These are phyloP conservation scores for Tritrichomonas musculus DNA, from an alignment of 208 protist genomes.

Conservation along the genomic window DNA sequence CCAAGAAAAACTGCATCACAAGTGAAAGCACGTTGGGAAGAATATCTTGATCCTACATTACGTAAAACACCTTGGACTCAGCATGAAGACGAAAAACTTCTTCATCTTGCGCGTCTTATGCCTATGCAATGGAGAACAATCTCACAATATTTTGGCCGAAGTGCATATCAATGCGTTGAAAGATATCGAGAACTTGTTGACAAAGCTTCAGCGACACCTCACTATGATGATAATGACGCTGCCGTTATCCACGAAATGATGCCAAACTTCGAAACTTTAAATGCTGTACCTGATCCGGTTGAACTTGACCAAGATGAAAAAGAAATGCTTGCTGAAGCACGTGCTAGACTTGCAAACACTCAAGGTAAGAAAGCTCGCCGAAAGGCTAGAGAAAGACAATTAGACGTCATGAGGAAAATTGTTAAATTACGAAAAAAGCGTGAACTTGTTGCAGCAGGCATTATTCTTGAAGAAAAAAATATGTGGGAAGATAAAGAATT, in stretches of 20 bases:
- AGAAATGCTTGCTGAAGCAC: slow-evolving; percentile 86
- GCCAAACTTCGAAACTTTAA: slow-evolving; percentile 83
- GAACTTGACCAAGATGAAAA: slow-evolving; percentile 94
- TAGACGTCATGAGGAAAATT: slow-evolving; percentile 89
- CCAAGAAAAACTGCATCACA: slow-evolving; percentile 93
- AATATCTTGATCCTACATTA: slow-evolving; percentile 97
- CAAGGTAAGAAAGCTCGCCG: slow-evolving; percentile 77
- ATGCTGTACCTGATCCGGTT: slow-evolving; percentile 86
- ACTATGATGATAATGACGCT: not conserved
- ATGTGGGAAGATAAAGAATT: slow-evolving; percentile 21
- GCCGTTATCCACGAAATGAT: slow-evolving; percentile 73
- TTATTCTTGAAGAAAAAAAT: slow-evolving; percentile 44
- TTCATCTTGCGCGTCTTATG: slow-evolving; percentile 92
- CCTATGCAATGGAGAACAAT: slow-evolving; percentile 97
- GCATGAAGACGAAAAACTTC: slow-evolving; percentile 96
- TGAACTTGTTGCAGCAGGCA: slow-evolving; percentile 87
- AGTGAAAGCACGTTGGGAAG: slow-evolving; percentile 95
- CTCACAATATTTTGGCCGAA: slow-evolving; percentile 81
- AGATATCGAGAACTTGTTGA: slow-evolving; percentile 92
- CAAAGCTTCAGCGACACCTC: slow-evolving; percentile 48
- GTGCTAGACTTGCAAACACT: slow-evolving; percentile 83
- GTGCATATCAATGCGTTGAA: slow-evolving; percentile 92
- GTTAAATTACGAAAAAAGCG: slow-evolving; percentile 82
- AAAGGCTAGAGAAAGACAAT: slow-evolving; percentile 86
- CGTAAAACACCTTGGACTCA: slow-evolving; percentile 96